A percentile compares a stretch with the other conserved stretches of the same genome.
Evolutionary conservation across 495 filamentous ascomycete species (phyloP).

Genomic region (Lophiotrema nucula): DNA sequence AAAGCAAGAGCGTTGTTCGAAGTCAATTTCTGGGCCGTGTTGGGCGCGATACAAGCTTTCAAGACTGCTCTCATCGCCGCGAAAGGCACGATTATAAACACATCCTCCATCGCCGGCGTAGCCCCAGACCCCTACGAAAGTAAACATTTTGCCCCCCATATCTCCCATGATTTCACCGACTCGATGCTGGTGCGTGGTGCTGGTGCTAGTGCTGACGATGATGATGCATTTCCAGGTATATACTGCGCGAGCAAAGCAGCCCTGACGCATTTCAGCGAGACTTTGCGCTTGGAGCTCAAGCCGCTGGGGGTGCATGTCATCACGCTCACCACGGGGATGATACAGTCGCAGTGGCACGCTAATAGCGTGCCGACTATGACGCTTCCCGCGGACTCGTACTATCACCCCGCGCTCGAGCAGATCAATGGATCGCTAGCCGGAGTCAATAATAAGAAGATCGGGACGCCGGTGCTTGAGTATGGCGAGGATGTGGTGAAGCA

Average conservation of each 20-base stretch:
- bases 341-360: conserved; percentile 19
- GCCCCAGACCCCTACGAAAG: background rate
- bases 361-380: conserved; percentile 34
- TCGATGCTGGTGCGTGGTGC: too few species aligned
- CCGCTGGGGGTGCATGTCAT: conserved; percentile 51
- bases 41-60: conserved; percentile 57
- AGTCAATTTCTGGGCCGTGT: conserved; percentile 61
- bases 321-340: conserved; percentile 41
- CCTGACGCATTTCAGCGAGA: conserved; percentile 45
- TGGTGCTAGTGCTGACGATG: too few species aligned
- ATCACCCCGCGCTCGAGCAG: background rate
- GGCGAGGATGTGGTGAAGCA: conserved; percentile 9
- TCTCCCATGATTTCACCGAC: too few species aligned
- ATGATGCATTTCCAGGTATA: conserved; percentile 4
- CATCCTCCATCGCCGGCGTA: conserved; percentile 47
- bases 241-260: conserved; percentile 59
- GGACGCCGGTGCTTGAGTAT: background rate
- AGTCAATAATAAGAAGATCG: background rate
- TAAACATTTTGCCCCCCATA: background rate
- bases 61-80: conserved; percentile 51
- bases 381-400: background rate
- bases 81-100: conserved; percentile 56
- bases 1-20: conserved; percentile 58
- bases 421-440: background rate
- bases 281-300: conserved; percentile 53